phyloP scores from a whole-genome alignment of 164 flowering plant genomes.

The Taxillus chinensis region DNA sequence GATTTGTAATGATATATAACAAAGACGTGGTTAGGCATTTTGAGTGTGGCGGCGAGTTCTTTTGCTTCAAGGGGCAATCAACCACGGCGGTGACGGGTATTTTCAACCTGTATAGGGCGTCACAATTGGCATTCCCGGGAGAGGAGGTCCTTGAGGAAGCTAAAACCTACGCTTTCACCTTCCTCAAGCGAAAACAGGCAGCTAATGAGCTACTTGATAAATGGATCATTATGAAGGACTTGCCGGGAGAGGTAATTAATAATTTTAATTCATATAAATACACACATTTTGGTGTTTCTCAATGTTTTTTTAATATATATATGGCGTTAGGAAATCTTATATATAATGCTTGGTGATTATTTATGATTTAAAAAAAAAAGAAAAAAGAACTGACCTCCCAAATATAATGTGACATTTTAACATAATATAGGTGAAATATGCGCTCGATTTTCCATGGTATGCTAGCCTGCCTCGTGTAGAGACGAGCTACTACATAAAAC shows the following conservation, averaged over 20 bases:
- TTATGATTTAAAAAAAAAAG: too few relatives aligned
- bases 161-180: conserved; percentile 39
- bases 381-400: too few relatives aligned
- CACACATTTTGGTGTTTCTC: neutral
- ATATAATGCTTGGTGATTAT: too few relatives aligned
- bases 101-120: conserved; percentile 66
- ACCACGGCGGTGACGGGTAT: conserved; percentile 76
- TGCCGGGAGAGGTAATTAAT: conserved; percentile 71
- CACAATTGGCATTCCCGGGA: conserved; percentile 58
- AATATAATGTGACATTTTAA: too few relatives aligned
- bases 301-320: neutral
- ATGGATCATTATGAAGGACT: conserved; percentile 83
- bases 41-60: conserved; percentile 61
- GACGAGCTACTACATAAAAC: conserved; percentile 71
- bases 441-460: conserved; percentile 76
- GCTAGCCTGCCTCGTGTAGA: conserved; percentile 79
- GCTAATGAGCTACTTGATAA: conserved; percentile 56
- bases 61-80: conserved; percentile 73
- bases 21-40: conserved; percentile 66
- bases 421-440: conserved; percentile 55
- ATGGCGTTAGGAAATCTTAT: neutral
- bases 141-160: conserved; percentile 67
- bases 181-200: conserved; percentile 49
- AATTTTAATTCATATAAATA: too few relatives aligned
- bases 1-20: too few relatives aligned